Conservation (phyloP, 2,329 filamentous ascomycete genomes). For the Leptodontidium sp. region DNA sequence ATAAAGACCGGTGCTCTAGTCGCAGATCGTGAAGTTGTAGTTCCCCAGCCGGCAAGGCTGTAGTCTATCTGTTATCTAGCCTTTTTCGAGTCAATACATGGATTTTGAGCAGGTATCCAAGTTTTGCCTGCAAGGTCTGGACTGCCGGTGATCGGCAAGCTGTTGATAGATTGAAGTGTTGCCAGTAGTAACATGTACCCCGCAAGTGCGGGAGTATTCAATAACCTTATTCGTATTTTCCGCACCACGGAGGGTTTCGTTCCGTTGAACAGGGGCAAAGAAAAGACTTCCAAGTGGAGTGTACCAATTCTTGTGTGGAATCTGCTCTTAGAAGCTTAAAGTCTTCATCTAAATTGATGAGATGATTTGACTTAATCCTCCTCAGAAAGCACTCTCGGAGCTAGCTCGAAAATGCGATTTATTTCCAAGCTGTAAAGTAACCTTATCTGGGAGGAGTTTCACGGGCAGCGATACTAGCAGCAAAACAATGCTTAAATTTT, state of each 20-base stretch:
- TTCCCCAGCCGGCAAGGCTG: neutral
- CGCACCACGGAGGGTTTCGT: neutral
- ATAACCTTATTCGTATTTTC: too few relatives aligned
- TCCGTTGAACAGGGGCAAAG: neutral
- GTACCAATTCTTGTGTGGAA: neutral
- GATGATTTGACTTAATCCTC: neutral
- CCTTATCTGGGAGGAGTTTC: too few relatives aligned
- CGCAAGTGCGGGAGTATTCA: too few relatives aligned
- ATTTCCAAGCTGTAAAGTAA: too few relatives aligned
- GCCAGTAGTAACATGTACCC: too few relatives aligned
- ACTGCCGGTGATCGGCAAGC: constrained; percentile 27
- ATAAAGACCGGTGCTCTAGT: constrained; percentile 35
- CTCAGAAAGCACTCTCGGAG: neutral
- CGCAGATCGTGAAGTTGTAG: constrained; percentile 19
- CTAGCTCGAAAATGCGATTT: too few relatives aligned
- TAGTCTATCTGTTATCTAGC: neutral
- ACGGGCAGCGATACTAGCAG: too few relatives aligned
- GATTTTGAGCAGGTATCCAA: constrained; percentile 21
- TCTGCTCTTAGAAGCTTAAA: neutral
- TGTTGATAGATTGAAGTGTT: neutral
- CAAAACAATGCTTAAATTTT: too few relatives aligned
- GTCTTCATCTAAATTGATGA: neutral
- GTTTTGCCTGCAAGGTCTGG: constrained; percentile 30
- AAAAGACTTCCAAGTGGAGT: neutral
- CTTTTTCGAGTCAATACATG: neutral